phyloP scores from a whole-genome alignment of 805 yeast genomes.

The Lipomyces starkeyi region DNA sequence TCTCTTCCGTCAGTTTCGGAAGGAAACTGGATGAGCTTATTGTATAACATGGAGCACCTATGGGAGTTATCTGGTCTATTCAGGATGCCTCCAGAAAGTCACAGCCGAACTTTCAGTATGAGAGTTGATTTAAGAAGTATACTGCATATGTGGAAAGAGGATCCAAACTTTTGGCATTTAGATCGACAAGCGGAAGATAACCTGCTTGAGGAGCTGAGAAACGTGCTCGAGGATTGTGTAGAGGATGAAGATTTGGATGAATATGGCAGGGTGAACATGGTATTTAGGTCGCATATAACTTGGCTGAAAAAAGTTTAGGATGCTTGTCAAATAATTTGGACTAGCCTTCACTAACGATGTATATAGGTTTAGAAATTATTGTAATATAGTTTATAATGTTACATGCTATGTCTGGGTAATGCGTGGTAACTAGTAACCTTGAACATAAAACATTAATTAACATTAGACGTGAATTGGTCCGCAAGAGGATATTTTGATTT shows the following conservation, averaged over 20 bases:
- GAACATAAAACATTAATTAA: too few relatives aligned
- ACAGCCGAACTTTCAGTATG: neutral
- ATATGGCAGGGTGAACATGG: conserved; percentile 5
- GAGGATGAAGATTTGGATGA: conserved; percentile 11
- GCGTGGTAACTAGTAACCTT: too few relatives aligned
- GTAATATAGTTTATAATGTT: neutral
- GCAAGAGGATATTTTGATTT: too few relatives aligned
- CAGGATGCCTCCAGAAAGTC: conserved; percentile 1
- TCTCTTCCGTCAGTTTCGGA: neutral
- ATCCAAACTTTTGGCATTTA: conserved; percentile 1
- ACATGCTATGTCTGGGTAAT: neutral
- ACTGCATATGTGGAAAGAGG: neutral
- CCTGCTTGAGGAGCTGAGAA: neutral
- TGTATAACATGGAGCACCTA: neutral
- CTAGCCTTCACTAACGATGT: neutral
- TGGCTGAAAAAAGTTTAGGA: neutral
- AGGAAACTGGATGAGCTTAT: neutral
- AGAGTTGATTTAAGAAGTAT: neutral
- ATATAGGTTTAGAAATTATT: neutral
- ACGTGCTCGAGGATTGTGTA: conserved; percentile 12
- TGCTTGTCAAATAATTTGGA: neutral
- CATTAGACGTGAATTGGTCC: too few relatives aligned
- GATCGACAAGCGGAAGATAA: neutral
- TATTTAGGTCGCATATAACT: neutral
- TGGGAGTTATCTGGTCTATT: conserved; percentile 5